Percentiles rank a stretch among this genome's conserved stretches.
These are phyloP conservation scores for Pseudofabraea citricarpa DNA, from an alignment of 2,329 filamentous ascomycete species.

Conservation along the genomic window DNA sequence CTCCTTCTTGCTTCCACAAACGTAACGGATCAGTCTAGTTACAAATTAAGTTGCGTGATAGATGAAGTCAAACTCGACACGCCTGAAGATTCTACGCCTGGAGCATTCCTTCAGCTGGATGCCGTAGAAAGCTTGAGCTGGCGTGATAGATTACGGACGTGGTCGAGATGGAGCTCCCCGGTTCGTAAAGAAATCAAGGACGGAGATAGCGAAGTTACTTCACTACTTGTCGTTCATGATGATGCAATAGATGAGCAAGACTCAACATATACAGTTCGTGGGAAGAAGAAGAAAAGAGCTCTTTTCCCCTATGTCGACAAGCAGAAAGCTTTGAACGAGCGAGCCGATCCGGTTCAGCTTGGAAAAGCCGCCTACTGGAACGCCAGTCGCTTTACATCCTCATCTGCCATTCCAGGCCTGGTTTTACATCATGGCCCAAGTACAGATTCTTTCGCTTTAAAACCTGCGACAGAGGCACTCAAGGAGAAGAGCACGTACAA, in stretches of 20 bases:
- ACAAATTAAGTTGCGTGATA: slow-evolving; percentile 13
- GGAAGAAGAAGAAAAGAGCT: too few species aligned
- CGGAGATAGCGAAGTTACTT: neutral
- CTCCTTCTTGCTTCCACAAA: slow-evolving; percentile 17
- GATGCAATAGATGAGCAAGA: slow-evolving; percentile 1
- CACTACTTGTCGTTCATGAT: neutral
- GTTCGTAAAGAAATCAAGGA: slow-evolving; percentile 6
- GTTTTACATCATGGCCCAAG: slow-evolving; percentile 14
- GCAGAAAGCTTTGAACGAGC: neutral
- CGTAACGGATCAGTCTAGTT: slow-evolving; percentile 9
- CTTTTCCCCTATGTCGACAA: too few species aligned
- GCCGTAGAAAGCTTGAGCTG: slow-evolving; percentile 18
- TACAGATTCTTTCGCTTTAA: neutral
- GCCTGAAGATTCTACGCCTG: too few species aligned
- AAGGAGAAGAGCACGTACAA: slow-evolving; percentile 5
- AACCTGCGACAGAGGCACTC: neutral
- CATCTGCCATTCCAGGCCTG: slow-evolving; percentile 19
- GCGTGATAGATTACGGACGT: slow-evolving; percentile 22
- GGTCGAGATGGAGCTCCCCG: slow-evolving; percentile 24
- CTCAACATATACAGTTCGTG: too few species aligned
- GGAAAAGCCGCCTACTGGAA: slow-evolving; percentile 8
- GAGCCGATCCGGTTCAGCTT: neutral
- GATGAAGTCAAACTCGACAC: neutral
- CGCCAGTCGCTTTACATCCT: slow-evolving; percentile 11
- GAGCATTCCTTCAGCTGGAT: slow-evolving; percentile 15